Base-by-base conservation (phyloP, 2,329 filamentous ascomycete genomes). In the Cladosporium sp. region DNA sequence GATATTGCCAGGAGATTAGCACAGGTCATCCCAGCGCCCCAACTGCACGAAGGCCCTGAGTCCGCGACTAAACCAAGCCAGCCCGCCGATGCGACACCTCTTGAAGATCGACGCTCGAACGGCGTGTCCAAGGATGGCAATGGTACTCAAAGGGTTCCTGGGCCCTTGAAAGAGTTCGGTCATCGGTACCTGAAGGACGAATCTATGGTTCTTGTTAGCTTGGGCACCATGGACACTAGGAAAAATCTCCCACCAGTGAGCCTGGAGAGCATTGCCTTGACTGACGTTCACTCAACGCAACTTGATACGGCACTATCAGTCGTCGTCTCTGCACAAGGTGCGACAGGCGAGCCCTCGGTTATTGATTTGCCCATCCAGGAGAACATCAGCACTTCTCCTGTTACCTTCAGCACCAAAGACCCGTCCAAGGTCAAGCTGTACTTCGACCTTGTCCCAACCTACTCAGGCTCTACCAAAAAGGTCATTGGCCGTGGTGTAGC, bases 401-500 rank as follows among this genome's bases (percentile, higher is more conserved):
- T 99, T 53, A 89, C 92, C 0, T 99, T 99, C 78, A 92, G 89
- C 65, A 89, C 94, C 0, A 84, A 79, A 1, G 92, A 98, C 74
- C 84, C 89, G 0, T 84, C 86, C 31, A 92, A 92, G 73, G 93
- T 97, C 66, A 96, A 94, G 76, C 82, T 99, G 11, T 83, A 96
- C 62, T 99, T 99, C 72, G 95, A 99, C 72, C 91, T 99, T 70
- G 89, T 98, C 1, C 95, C 94, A 1, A 99, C 95, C 0, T 98
- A 98, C 78, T 91, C 94, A 49, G 95, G 94, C 5, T 82, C 84
- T 7, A 86, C 85, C 53, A 92, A 97, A 73, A 91, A 91, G 71
- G 85, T 95, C 70, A 89, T 99, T 66, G 95, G 94, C 2, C 89
- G 95, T 46, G 95, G 88, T 26, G 93, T 97, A 28, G 94, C 95